Percentiles rank a stretch among this genome's conserved stretches.
These are phyloP conservation scores for Leccinellum albellum DNA, from an alignment of 768 basidiomycete species.

Conservation along the genomic window DNA sequence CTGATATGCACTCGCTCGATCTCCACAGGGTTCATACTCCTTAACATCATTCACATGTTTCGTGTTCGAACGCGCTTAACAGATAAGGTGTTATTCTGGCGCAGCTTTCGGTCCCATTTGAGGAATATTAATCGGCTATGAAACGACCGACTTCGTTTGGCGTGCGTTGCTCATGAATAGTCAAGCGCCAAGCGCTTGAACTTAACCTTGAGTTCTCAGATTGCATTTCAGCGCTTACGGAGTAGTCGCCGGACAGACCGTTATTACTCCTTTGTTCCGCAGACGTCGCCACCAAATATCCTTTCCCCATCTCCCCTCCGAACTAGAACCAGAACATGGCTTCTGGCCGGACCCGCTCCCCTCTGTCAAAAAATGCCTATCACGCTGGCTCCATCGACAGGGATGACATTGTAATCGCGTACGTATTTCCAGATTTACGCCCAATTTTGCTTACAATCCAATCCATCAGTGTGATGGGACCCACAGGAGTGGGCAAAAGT, in stretches of 20 bases:
- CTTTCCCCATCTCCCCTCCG: not conserved
- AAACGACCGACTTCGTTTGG: not conserved
- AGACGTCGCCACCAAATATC: not conserved
- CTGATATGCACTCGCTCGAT: not conserved
- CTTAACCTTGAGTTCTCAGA: not conserved
- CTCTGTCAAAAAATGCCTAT: not conserved
- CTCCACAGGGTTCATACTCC: not conserved
- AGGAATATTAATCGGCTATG: not conserved
- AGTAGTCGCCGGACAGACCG: not conserved
- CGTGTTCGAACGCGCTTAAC: no score
- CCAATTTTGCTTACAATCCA: not conserved
- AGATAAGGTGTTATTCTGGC: not conserved
- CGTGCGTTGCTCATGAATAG: not conserved
- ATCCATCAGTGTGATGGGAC: slow-evolving; percentile 14
- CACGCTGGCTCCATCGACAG: not conserved
- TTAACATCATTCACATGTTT: not conserved
- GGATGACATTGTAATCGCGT: slow-evolving; percentile 18
- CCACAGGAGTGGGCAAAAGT: slow-evolving; percentile 16
- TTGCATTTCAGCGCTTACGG: not conserved
- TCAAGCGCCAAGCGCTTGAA: not conserved
- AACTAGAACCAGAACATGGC: not conserved
- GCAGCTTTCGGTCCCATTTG: not conserved
- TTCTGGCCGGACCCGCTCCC: not conserved
- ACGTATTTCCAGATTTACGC: not conserved
- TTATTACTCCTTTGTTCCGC: not conserved